Conservation (phyloP, 257 asterid genomes). For the Solanum megistacrolobum region DNA sequence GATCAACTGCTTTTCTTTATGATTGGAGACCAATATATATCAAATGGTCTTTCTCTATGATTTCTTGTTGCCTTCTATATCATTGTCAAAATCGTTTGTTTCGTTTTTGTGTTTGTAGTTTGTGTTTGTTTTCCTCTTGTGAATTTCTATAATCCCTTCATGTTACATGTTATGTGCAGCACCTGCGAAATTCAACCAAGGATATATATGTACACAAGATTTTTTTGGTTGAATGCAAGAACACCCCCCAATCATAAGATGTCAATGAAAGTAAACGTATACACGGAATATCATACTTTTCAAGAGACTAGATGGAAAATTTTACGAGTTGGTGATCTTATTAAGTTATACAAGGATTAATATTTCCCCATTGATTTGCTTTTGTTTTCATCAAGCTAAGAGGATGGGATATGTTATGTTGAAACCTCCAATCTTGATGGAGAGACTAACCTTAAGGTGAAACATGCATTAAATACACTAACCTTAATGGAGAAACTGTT, state of each 20-base stretch:
- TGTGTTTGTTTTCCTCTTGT: too few species aligned
- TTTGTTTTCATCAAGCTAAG: constrained; percentile 72
- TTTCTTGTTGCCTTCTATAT: too few species aligned
- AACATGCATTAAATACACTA: constrained; percentile 56
- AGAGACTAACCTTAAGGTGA: constrained; percentile 56
- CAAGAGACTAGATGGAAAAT: constrained; percentile 62
- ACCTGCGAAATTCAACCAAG: too few species aligned
- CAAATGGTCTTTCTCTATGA: too few species aligned
- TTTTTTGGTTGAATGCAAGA: too few species aligned
- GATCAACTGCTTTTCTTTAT: too few species aligned
- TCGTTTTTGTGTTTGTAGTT: too few species aligned
- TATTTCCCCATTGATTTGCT: constrained; percentile 85
- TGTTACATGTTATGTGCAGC: too few species aligned
- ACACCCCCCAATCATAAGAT: too few species aligned
- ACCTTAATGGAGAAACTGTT: not conserved
- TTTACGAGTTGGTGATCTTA: constrained; percentile 75
- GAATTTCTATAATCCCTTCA: not conserved
- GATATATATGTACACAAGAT: too few species aligned
- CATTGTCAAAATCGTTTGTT: too few species aligned
- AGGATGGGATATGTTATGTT: constrained; percentile 89
- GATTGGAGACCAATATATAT: too few species aligned
- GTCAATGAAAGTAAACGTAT: constrained; percentile 63
- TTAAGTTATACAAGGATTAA: constrained; percentile 69
- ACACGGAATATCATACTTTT: constrained; percentile 28
- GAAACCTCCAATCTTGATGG: constrained; percentile 35